These are phyloP conservation scores for Cercophora sp. DNA, from an alignment of 495 filamentous ascomycete genomes.

Conservation along the genomic window DNA sequence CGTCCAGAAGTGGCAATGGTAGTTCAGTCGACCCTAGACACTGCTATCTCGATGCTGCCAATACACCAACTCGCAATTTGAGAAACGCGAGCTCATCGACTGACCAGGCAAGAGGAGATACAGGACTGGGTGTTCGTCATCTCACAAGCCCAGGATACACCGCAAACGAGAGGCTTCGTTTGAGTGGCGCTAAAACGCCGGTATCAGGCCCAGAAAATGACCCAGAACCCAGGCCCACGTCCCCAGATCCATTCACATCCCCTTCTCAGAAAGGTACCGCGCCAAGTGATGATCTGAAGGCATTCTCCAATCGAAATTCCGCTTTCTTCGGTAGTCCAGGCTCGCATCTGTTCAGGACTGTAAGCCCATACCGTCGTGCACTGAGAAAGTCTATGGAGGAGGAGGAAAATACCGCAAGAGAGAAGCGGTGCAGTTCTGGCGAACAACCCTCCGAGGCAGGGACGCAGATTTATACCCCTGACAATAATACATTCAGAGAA, in stretches of 20 bases:
- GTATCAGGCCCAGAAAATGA: too few relatives aligned
- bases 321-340: constrained; percentile 43
- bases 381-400: constrained; percentile 40
- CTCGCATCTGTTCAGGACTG: constrained; percentile 46
- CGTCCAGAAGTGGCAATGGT: too few relatives aligned
- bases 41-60: too few relatives aligned
- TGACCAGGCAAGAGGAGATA: too few relatives aligned
- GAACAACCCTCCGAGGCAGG: constrained; percentile 11
- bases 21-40: too few relatives aligned
- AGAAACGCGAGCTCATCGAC: too few relatives aligned
- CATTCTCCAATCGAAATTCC: constrained; percentile 25
- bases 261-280: not conserved
- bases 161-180: too few relatives aligned
- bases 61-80: too few relatives aligned
- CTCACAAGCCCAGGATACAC: too few relatives aligned
- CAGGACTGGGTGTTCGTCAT: too few relatives aligned
- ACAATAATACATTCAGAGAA: not conserved
- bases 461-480: constrained; percentile 10
- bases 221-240: too few relatives aligned
- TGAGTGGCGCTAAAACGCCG: too few relatives aligned
- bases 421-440: constrained; percentile 22
- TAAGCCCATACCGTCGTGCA: constrained; percentile 54
- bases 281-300: constrained; percentile 6
- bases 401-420: constrained; percentile 19
- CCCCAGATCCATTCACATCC: constrained; percentile 8